phyloP scores from a whole-genome alignment of 768 basidiomycete genomes.

The Collybia mongolica region DNA sequence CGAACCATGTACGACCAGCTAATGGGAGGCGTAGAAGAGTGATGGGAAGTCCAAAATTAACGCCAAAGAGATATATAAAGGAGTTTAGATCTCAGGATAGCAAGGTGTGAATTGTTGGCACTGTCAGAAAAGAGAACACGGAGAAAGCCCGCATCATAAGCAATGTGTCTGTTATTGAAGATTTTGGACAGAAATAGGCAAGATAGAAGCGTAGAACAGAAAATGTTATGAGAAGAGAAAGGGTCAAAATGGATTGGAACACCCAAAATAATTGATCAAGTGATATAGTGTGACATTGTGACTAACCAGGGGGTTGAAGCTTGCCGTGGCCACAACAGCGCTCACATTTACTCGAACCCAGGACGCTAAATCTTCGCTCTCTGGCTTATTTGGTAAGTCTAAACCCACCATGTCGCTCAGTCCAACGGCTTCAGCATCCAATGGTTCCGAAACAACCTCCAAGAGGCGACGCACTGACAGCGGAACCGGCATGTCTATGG shows the following conservation, averaged over 20 bases:
- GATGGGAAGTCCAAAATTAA: constrained; percentile 10
- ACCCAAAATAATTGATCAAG: constrained; percentile 1
- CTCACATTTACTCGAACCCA: constrained; percentile 10
- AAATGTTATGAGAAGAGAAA: constrained; percentile 5
- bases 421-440: constrained; percentile 56
- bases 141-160: constrained; percentile 13
- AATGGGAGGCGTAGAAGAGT: background rate
- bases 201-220: constrained; percentile 4
- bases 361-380: constrained; percentile 8
- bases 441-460: constrained; percentile 49
- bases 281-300: constrained; percentile 7
- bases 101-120: background rate
- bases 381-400: constrained; percentile 17
- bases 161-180: background rate
- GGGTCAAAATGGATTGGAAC: constrained; percentile 1
- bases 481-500: constrained; percentile 23
- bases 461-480: constrained; percentile 58
- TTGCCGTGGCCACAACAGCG: constrained; percentile 4
- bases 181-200: constrained; percentile 8
- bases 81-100: constrained; percentile 9
- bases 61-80: constrained; percentile 4
- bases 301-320: constrained; percentile 1
- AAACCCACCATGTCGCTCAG: constrained; percentile 60
- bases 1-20: background rate
- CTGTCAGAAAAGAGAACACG: constrained; percentile 2